Evolutionary conservation across 1,284 basidiomycete species (phyloP).

Genomic region (Waitea zeae): DNA sequence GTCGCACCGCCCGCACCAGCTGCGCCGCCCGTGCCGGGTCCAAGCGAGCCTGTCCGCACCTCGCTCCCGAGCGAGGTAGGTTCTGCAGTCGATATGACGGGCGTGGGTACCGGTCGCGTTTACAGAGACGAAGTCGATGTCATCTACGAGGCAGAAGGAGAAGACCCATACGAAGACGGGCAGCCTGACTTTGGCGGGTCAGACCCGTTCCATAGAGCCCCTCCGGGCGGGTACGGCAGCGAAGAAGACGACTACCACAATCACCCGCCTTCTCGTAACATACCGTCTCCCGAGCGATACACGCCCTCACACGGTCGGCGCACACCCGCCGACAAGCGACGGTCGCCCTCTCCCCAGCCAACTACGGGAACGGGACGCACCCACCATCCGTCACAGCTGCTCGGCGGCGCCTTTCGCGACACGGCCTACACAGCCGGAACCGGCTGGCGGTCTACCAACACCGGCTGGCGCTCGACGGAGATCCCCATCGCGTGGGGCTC

Average conservation of each 20-base stretch:
- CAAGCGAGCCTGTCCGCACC: slow-evolving; percentile 17
- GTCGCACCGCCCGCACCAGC: slow-evolving; percentile 2
- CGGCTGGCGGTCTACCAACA: slow-evolving; percentile 7
- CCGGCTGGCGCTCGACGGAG: too few relatives aligned
- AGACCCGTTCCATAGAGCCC: not conserved
- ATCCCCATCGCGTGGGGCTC: slow-evolving; percentile 15
- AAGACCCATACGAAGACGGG: not conserved
- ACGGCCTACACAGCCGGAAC: slow-evolving; percentile 10
- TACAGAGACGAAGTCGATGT: slow-evolving; percentile 26
- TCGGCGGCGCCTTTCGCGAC: slow-evolving; percentile 18
- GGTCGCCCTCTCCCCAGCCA: not conserved
- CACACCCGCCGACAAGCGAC: not conserved
- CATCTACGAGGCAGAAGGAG: slow-evolving; percentile 10
- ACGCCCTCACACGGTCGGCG: slow-evolving; percentile 3
- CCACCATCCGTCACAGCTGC: slow-evolving; percentile 15
- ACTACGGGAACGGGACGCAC: too few relatives aligned
- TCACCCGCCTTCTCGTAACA: not conserved
- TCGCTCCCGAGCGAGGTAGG: slow-evolving; percentile 26
- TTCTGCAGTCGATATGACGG: slow-evolving; percentile 19
- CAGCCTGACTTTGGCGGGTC: not conserved
- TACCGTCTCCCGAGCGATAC: not conserved
- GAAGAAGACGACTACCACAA: not conserved
- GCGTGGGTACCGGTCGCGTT: slow-evolving; percentile 28
- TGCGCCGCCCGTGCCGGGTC: slow-evolving; percentile 13
- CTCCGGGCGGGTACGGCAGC: not conserved